Conservation (phyloP, 2,329 filamentous ascomycete genomes). For the Monilinia aucupariae region DNA sequence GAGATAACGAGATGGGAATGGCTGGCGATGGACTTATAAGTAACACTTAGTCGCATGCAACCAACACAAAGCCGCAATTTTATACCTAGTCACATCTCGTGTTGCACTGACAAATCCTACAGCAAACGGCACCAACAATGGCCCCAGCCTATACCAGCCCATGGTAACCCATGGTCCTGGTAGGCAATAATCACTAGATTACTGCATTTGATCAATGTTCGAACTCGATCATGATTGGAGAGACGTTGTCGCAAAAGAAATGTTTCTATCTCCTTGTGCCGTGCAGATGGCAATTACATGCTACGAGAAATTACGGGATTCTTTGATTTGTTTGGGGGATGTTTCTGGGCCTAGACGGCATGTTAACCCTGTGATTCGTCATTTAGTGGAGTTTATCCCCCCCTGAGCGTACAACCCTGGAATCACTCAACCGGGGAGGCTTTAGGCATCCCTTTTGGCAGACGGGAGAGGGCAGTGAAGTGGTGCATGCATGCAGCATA, state of each 20-base stretch:
- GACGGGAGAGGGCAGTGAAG: not conserved
- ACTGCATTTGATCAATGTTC: not conserved
- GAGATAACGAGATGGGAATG: not conserved
- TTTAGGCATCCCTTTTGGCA: not conserved
- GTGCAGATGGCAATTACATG: not conserved
- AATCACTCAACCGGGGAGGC: not conserved
- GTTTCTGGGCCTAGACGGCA: not conserved
- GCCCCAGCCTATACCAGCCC: not conserved
- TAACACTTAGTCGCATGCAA: not conserved
- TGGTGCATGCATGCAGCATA: not conserved
- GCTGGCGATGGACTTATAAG: constrained; percentile 10
- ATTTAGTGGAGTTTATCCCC: not conserved
- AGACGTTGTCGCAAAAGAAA: not conserved
- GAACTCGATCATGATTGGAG: not conserved
- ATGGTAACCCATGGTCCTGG: not conserved
- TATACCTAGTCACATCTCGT: constrained; percentile 10
- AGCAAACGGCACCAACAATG: not conserved
- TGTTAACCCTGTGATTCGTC: constrained; percentile 4
- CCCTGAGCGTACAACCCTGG: constrained; percentile 1
- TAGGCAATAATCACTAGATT: not conserved
- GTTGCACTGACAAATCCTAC: constrained; percentile 12
- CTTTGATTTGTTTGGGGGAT: not conserved
- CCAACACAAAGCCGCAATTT: constrained; percentile 16
- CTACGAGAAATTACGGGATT: not conserved
- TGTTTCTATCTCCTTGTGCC: not conserved